Evolutionary conservation across 805 yeast genomes (phyloP).

Genomic region (Teunomyces barrocoloradensis): DNA sequence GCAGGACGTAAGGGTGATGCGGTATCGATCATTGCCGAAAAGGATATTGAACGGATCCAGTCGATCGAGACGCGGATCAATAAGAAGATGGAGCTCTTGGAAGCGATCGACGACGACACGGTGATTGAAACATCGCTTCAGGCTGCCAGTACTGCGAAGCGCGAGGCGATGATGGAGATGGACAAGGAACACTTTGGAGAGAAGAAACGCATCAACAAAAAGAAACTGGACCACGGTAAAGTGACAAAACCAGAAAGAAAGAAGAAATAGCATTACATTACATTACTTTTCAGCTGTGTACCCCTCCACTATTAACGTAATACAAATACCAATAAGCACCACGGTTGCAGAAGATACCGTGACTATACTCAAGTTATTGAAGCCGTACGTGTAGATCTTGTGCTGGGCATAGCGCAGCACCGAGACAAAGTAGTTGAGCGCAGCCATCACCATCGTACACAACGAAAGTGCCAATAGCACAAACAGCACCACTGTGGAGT

Average conservation of each 20-base stretch:
- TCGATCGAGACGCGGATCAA: conserved; percentile 85
- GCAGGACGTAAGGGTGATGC: conserved; percentile 91
- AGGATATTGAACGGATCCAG: conserved; percentile 76
- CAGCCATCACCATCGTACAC: conserved; percentile 36
- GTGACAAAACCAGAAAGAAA: conserved; percentile 5
- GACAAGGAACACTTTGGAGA: conserved; percentile 89
- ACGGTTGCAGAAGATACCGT: conserved; percentile 33
- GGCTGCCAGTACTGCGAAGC: conserved; percentile 73
- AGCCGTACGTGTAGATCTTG: conserved; percentile 38
- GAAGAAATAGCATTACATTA: background rate
- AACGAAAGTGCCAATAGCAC: conserved; percentile 38
- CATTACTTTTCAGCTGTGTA: conserved; percentile 5
- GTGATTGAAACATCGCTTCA: conserved; percentile 72
- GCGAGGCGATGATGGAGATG: conserved; percentile 92
- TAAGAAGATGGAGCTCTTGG: conserved; percentile 74
- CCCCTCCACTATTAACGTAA: conserved; percentile 17
- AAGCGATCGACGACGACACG: conserved; percentile 67
- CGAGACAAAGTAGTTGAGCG: conserved; percentile 42
- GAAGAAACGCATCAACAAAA: conserved; percentile 50
- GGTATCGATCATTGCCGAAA: conserved; percentile 77
- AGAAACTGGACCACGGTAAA: conserved; percentile 23
- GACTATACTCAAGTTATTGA: conserved; percentile 27
- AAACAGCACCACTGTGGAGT: conserved; percentile 31
- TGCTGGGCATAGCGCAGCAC: conserved; percentile 43
- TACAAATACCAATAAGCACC: conserved; percentile 34